Base-by-base conservation (phyloP, 2,329 filamentous ascomycete genomes). In the Parastagonospora nodorum region DNA sequence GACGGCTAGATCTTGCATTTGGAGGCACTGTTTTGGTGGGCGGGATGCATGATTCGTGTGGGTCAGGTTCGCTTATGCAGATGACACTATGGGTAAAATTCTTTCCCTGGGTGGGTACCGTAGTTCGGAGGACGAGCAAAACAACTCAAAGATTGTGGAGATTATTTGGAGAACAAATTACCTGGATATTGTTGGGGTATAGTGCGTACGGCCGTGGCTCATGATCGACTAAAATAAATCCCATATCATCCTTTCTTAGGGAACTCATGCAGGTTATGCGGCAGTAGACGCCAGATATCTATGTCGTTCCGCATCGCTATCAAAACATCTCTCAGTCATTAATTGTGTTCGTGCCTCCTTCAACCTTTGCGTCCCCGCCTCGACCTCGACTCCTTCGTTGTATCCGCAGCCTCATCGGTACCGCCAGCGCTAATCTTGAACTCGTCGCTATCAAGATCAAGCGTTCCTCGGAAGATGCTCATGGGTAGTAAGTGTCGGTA, bases 401-500 rank as follows among this genome's bases (percentile, higher is more conserved):
- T 44, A 15, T 41, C 45, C 39, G 40, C 43, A n/a, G 48, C 29
- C 10, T n/a, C 45, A 10, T n/a, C 45, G 14, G 42, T 8, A 9
- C 14, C 33, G 32, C 28, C 31, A 2, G 35, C 29, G n/a, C 48
- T 43, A n/a, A 70, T 63, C 44, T 56, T 65, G 59, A 77, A 76
- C 40, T 78, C 76, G 1, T 74, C 64, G 45, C 63, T 69, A 0
- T 75, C 63, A 1, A 75, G 57, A 32, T 78, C 71, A 2, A 80
- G 44, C 2, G 57, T 48, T 1, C 77, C 78, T n/a, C 73, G 68
- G 15, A 81, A 59, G 36, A 80, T 75, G 45, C 75, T 75, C 35
- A 73, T 66, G 0, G 73, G 67, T 10, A 82, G 56, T 2, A 81
- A 59, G 31, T 78, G 75, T 54, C 74, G 78, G n/a, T 65, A 66